Evolutionary conservation across 345 rosid genomes (phyloP).

Genomic region (Rhizophora apiculata): DNA sequence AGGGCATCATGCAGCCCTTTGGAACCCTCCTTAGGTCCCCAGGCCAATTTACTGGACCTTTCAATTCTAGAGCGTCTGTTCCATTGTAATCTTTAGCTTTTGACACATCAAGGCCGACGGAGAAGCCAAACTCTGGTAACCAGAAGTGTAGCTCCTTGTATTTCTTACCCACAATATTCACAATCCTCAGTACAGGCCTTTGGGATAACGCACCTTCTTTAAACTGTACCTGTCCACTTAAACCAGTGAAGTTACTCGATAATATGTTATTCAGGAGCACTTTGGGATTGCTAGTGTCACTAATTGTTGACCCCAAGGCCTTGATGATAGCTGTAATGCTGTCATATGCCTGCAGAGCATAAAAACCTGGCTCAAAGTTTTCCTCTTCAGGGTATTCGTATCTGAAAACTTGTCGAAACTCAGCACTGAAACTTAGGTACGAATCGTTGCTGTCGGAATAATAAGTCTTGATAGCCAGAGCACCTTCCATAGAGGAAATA

Average conservation of each 20-base stretch:
- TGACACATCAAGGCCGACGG: not conserved
- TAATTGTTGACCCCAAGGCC: conserved; percentile 9
- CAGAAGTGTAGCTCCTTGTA: conserved; percentile 41
- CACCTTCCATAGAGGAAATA: conserved; percentile 43
- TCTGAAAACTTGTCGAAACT: conserved; percentile 24
- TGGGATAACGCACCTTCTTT: conserved; percentile 13
- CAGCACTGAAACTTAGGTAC: conserved; percentile 21
- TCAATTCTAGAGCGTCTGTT: not conserved
- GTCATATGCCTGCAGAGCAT: conserved; percentile 46
- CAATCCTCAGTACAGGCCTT: conserved; percentile 21
- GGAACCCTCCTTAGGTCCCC: conserved; percentile 24
- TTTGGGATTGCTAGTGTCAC: not conserved
- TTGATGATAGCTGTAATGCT: conserved; percentile 23
- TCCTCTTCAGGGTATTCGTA: conserved; percentile 29
- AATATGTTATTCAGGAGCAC: conserved; percentile 20
- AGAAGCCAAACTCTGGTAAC: conserved; percentile 36
- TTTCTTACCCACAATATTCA: conserved; percentile 41
- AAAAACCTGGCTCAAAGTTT: conserved; percentile 31
- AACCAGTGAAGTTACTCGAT: conserved; percentile 32
- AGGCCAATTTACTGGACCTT: conserved; percentile 40
- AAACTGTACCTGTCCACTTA: conserved; percentile 42
- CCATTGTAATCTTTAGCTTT: not conserved
- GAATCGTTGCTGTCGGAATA: conserved; percentile 12
- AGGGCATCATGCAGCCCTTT: conserved; percentile 42
- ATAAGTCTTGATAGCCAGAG: conserved; percentile 39